These are phyloP conservation scores for Pterula multifida DNA, from an alignment of 1,284 basidiomycete genomes.

Conservation along the genomic window DNA sequence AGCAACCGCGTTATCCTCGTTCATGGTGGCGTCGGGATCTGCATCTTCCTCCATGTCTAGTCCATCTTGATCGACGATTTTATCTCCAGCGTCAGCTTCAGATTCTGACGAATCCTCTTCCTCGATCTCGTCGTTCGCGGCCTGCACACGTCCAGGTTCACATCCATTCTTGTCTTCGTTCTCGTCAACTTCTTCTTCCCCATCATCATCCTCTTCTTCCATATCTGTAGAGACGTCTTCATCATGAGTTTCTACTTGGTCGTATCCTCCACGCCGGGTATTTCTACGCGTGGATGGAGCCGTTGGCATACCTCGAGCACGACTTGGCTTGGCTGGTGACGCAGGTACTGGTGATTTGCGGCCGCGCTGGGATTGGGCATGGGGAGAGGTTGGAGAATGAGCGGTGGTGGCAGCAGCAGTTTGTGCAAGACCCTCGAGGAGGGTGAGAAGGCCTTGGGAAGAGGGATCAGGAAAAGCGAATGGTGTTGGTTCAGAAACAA, in stretches of 20 bases:
- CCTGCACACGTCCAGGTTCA: constrained; percentile 13
- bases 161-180: constrained; percentile 25
- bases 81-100: constrained; percentile 12
- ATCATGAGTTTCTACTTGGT: too few species aligned
- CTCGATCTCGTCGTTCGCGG: constrained; percentile 16
- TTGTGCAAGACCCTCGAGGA: not conserved
- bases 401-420: not conserved
- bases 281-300: not conserved
- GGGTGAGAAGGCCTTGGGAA: not conserved
- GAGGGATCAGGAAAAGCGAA: too few species aligned
- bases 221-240: too few species aligned
- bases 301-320: not conserved
- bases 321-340: not conserved
- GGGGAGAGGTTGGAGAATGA: not conserved
- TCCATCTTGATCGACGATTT: constrained; percentile 12
- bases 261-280: not conserved
- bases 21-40: constrained; percentile 13
- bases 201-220: constrained; percentile 10
- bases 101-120: constrained; percentile 9
- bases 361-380: not conserved
- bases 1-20: too few species aligned
- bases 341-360: not conserved
- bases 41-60: constrained; percentile 13
- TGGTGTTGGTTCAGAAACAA: not conserved
- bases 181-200: constrained; percentile 21